A percentile compares a stretch with the other conserved stretches of the same genome.
Evolutionary conservation across 164 flowering plant species (phyloP).

Genomic region (Malania oleifera): DNA sequence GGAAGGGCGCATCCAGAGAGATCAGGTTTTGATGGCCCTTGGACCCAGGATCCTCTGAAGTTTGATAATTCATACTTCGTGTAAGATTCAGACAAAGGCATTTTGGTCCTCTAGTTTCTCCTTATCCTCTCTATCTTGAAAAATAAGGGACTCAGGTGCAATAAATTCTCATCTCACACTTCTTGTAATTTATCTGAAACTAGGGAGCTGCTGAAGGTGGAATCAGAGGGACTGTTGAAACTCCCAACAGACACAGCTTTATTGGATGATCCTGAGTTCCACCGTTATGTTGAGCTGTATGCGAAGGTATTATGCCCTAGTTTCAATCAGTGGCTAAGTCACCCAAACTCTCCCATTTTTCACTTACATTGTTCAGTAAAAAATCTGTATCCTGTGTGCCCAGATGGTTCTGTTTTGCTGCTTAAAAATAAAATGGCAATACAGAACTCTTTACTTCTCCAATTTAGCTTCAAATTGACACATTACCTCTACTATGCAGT

Average conservation of each 20-base stretch:
- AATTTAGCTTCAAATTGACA: no score
- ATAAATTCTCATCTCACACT: no score
- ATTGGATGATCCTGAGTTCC: slow-evolving; percentile 62
- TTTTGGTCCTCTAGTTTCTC: no score
- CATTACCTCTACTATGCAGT: not conserved
- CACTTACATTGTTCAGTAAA: no score
- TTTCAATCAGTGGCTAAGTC: no score
- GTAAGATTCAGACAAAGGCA: slow-evolving; percentile 33
- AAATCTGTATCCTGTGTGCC: not conserved
- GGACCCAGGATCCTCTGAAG: slow-evolving; percentile 80
- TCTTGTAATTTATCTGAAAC: not conserved
- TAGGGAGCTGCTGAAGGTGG: slow-evolving; percentile 75
- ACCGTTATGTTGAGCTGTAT: slow-evolving; percentile 53
- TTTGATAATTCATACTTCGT: slow-evolving; percentile 86
- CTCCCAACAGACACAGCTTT: slow-evolving; percentile 76
- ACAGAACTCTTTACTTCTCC: no score
- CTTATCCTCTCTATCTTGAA: not conserved
- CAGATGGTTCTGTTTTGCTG: not conserved
- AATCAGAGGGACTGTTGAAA: slow-evolving; percentile 48
- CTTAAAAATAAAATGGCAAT: not conserved
- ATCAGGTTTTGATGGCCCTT: slow-evolving; percentile 90
- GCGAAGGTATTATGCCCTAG: no score
- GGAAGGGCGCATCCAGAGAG: slow-evolving; percentile 84
- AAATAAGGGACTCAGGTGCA: no score
- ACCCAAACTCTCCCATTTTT: no score